Evolutionary conservation across 768 basidiomycete species (phyloP), one percentile per base, ranked within the genome.

Genomic region (Lentinula sp.): DNA sequence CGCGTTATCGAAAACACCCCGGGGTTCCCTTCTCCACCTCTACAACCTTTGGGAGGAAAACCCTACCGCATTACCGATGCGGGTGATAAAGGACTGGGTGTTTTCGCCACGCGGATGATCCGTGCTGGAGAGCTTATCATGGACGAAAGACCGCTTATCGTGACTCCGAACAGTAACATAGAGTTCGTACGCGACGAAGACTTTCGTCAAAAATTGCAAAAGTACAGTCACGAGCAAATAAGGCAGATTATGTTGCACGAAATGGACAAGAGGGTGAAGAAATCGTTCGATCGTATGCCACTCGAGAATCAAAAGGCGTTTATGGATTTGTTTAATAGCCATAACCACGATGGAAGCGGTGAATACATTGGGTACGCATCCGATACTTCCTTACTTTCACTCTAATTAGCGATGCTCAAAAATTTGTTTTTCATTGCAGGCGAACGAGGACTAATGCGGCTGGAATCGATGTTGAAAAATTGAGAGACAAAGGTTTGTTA

Each of bases 301-400:
- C 63, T 56, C 12, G 66, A 69, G 6, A 50, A 64, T 18, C 60
- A 64, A 42, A 62, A 54, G 16, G 67, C 66, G 9, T 74, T 68
- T 28, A 64, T 68, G 58, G 68, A 52, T 9, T 64, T 76, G 18
- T 56, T 57, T 13, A 74, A 74, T 43, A 63, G 60, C 39, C 71
- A 73, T 36, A 59, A 62, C 12, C 62, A 68, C 9, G 73, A 74
- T 60, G 73, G 73, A 4, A 70, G 69, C 32, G 74, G 74, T 0
- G 73, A 72, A 0, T 59, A 74, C 23, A 33, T 72, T 72, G 3
- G 66, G 69, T 6, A 59, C 69, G 9, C 63, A 6, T n/a, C 20
- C 36, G 8, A 13, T n/a, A 16, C n/a, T n/a, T 15, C n/a, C 45
- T 18, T 18, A 6, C 20, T 20, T n/a, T 28, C 28, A 28, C 39